These are phyloP conservation scores for Circinella umbellata DNA, from an alignment of 371 early-diverging fungal genomes.

Conservation along the genomic window DNA sequence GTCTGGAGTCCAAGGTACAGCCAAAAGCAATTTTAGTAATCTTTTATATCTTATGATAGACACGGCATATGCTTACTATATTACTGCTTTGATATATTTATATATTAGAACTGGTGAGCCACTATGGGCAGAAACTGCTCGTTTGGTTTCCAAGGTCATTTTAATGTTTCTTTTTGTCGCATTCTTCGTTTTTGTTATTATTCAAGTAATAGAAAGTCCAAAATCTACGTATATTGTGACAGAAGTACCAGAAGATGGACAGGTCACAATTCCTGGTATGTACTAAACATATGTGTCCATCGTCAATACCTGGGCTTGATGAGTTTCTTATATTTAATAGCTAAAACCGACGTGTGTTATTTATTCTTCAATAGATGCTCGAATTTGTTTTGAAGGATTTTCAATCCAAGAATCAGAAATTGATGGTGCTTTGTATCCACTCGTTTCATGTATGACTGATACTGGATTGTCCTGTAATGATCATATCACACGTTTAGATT, in stretches of 20 bases:
- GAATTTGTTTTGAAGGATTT: constrained; percentile 45
- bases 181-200: constrained; percentile 32
- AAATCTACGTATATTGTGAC: constrained; percentile 22
- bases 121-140: constrained; percentile 36
- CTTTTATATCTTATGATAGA: too few relatives aligned
- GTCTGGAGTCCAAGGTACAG: constrained; percentile 30
- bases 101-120: constrained; percentile 35
- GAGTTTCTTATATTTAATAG: too few relatives aligned
- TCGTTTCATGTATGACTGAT: constrained; percentile 24
- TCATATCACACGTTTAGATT: constrained; percentile 20
- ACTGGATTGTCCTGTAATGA: constrained; percentile 21
- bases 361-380: constrained; percentile 12
- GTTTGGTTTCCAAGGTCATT: constrained; percentile 26
- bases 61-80: too few relatives aligned
- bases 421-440: constrained; percentile 13
- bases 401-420: not conserved
- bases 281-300: not conserved
- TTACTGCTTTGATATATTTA: constrained; percentile 4
- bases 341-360: too few relatives aligned
- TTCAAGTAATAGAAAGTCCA: constrained; percentile 35
- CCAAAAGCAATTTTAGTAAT: too few relatives aligned
- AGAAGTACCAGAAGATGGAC: constrained; percentile 9
- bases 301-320: too few relatives aligned
- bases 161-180: constrained; percentile 26
- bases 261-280: constrained; percentile 21